A percentile compares a stretch with the other conserved stretches of the same genome.
Conservation (phyloP, 2,329 filamentous ascomycete genomes). For the Cladosporium sp. region DNA sequence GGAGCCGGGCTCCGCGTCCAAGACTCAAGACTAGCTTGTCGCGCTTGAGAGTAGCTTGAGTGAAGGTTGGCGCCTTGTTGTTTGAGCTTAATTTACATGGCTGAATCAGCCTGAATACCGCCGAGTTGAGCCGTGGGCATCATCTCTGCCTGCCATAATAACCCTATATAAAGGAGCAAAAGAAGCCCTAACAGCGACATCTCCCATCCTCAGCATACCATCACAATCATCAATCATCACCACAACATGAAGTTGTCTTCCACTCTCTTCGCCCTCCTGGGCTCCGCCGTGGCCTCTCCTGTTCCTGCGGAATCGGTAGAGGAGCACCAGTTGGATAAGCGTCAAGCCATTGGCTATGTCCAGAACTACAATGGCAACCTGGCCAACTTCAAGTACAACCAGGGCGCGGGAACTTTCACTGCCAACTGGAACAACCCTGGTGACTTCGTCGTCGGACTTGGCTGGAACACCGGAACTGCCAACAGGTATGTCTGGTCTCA, state of each 20-base stretch:
- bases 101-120: not conserved
- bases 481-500: constrained; percentile 35
- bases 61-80: not conserved
- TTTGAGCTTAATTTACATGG: not conserved
- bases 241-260: not conserved
- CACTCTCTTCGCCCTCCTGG: not conserved
- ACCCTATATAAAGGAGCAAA: not conserved
- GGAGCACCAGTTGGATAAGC: not conserved
- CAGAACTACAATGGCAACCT: constrained; percentile 3
- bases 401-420: constrained; percentile 32
- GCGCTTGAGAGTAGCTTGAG: not conserved
- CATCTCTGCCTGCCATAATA: not conserved
- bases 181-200: not conserved
- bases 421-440: constrained; percentile 45
- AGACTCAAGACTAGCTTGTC: not conserved
- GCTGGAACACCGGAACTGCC: constrained; percentile 51
- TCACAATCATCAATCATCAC: not conserved
- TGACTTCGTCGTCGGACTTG: constrained; percentile 57
- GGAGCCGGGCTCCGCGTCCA: not conserved
- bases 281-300: not conserved
- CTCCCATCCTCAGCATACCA: no score
- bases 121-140: not conserved
- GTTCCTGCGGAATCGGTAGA: not conserved
- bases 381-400: constrained; percentile 4
- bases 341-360: not conserved